phyloP scores from a whole-genome alignment of 768 basidiomycete genomes.

The Rhizopogon vulgaris region DNA sequence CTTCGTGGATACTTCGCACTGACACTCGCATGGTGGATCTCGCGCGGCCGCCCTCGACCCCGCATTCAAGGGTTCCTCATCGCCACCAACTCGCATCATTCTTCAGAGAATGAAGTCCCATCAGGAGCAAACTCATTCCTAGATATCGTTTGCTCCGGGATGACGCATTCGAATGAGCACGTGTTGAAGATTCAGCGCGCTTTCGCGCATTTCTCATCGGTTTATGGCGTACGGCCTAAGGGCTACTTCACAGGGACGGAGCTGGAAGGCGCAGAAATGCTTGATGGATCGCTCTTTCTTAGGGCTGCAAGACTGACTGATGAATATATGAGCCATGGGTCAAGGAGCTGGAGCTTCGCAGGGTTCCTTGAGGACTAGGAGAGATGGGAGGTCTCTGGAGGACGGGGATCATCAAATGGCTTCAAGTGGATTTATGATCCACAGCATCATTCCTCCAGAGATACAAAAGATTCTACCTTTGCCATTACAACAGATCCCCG shows the following conservation, averaged over 20 bases:
- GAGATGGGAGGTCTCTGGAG: no score
- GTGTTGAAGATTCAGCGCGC: conserved; percentile 38
- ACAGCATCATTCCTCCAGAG: no score
- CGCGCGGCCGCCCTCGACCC: conserved; percentile 40
- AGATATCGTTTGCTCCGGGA: conserved; percentile 38
- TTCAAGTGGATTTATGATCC: no score
- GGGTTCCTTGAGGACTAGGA: no score
- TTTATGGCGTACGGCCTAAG: conserved; percentile 32
- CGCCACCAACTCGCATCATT: neutral
- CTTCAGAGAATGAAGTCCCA: neutral
- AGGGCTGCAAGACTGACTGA: conserved; percentile 43
- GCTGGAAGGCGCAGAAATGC: conserved; percentile 28
- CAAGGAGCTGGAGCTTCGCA: no score
- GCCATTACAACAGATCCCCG: no score
- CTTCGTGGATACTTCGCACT: conserved; percentile 45
- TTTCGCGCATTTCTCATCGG: conserved; percentile 31
- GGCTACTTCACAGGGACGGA: conserved; percentile 18
- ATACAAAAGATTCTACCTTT: no score
- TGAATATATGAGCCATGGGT: conserved; percentile 15
- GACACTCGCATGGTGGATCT: conserved; percentile 40
- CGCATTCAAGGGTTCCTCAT: conserved; percentile 38
- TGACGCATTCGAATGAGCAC: conserved; percentile 48
- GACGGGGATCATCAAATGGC: no score
- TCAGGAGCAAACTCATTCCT: conserved; percentile 46
- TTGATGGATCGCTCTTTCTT: conserved; percentile 56